These are phyloP conservation scores for Hymenoscyphus salicellus DNA, from an alignment of 2,329 filamentous ascomycete genomes.

Conservation along the genomic window DNA sequence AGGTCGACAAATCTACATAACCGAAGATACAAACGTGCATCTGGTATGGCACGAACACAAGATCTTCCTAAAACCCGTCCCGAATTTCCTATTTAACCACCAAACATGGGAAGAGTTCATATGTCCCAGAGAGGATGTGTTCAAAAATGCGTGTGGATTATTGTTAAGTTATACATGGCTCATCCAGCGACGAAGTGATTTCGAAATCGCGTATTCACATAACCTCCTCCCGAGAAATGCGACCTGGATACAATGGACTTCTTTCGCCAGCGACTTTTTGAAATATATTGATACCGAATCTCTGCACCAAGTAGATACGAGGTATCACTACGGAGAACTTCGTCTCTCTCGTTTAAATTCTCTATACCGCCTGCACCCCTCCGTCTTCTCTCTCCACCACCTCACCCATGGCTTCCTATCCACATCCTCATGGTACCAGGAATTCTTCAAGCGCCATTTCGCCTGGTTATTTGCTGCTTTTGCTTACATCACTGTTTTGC, in stretches of 20 bases:
- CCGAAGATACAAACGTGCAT: slow-evolving; percentile 37
- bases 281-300: slow-evolving; percentile 14
- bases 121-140: slow-evolving; percentile 16
- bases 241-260: slow-evolving; percentile 28
- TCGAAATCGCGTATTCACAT: slow-evolving; percentile 35
- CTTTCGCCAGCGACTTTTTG: slow-evolving; percentile 12
- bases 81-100: slow-evolving; percentile 31
- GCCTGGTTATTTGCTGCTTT: slow-evolving; percentile 42
- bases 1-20: slow-evolving; percentile 33
- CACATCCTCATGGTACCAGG: slow-evolving; percentile 36
- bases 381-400: slow-evolving; percentile 4
- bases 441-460: slow-evolving; percentile 45
- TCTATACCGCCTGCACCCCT: slow-evolving; percentile 17
- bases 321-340: slow-evolving; percentile 38
- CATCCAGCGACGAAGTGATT: slow-evolving; percentile 37
- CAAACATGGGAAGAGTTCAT: slow-evolving; percentile 24
- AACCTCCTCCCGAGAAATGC: slow-evolving; percentile 30
- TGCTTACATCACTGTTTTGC: slow-evolving; percentile 41
- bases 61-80: slow-evolving; percentile 36
- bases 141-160: slow-evolving; percentile 5
- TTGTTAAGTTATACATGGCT: slow-evolving; percentile 37
- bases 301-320: slow-evolving; percentile 18
- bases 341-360: slow-evolving; percentile 35
- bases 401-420: slow-evolving; percentile 21
- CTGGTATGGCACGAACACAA: slow-evolving; percentile 32